Percentiles rank a stretch among this genome's conserved stretches.
Evolutionary conservation across 805 yeast genomes (phyloP).

Genomic region (Saccharomycopsis sp.): DNA sequence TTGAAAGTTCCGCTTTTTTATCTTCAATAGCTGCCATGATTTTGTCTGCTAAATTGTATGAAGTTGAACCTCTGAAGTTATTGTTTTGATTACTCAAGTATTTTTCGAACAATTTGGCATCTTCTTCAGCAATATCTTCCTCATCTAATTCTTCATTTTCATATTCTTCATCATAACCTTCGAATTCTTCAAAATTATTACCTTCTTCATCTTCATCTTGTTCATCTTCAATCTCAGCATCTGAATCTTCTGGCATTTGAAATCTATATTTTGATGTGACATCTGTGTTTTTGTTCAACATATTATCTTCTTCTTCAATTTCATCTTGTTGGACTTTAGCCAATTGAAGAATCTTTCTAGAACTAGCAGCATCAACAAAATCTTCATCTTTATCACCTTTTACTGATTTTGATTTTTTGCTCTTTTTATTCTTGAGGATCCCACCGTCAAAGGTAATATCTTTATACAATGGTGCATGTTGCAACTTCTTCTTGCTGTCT

Average conservation of each 20-base stretch:
- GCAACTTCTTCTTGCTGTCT: constrained; percentile 38
- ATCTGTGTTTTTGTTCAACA: constrained; percentile 20
- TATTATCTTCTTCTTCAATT: constrained; percentile 54
- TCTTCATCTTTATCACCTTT: constrained; percentile 44
- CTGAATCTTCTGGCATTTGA: constrained; percentile 34
- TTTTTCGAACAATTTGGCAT: constrained; percentile 73
- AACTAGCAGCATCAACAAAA: constrained; percentile 68
- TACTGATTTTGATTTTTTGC: constrained; percentile 22
- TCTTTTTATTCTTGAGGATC: constrained; percentile 38
- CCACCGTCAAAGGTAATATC: constrained; percentile 74
- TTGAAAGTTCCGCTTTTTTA: constrained; percentile 18
- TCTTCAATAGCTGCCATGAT: constrained; percentile 62
- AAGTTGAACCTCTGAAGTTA: constrained; percentile 27
- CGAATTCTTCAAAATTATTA: no score
- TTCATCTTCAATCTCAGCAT: constrained; percentile 30
- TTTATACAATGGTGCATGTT: constrained; percentile 72
- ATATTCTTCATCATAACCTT: constrained; percentile 32
- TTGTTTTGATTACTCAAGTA: constrained; percentile 42
- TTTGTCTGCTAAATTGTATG: constrained; percentile 79
- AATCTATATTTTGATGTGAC: constrained; percentile 22
- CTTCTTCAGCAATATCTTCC: constrained; percentile 69
- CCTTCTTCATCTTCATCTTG: constrained; percentile 21
- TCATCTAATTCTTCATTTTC: constrained; percentile 31
- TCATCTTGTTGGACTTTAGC: constrained; percentile 94
- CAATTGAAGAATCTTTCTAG: constrained; percentile 76